These are phyloP conservation scores for Taxawa tesnikishii DNA, from an alignment of 2,329 filamentous ascomycete genomes.

Conservation along the genomic window DNA sequence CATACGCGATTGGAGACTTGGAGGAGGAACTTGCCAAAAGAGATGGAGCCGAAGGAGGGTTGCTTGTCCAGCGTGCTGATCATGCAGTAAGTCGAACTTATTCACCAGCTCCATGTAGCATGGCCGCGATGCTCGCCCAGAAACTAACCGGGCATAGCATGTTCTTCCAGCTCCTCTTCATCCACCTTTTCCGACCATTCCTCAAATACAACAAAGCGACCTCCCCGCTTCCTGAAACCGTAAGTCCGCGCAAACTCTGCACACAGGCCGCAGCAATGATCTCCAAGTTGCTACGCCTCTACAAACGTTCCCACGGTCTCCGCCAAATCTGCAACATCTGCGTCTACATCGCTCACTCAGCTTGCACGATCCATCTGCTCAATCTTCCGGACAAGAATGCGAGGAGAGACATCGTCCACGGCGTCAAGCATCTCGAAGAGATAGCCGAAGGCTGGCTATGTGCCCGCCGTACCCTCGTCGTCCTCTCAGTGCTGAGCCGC, in stretches of 20 bases:
- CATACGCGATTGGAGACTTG: conserved; percentile 84
- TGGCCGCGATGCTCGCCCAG: neutral
- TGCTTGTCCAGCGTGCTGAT: conserved; percentile 72
- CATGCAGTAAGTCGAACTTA: conserved; percentile 61
- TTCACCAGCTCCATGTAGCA: too few relatives aligned
- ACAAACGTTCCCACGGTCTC: conserved; percentile 83
- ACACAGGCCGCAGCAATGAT: conserved; percentile 81
- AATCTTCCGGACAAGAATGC: conserved; percentile 90
- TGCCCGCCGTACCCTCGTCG: conserved; percentile 70
- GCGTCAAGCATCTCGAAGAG: conserved; percentile 83
- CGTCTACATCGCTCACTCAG: conserved; percentile 89
- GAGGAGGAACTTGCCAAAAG: conserved; percentile 70
- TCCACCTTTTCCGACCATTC: conserved; percentile 91
- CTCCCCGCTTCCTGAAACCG: conserved; percentile 73
- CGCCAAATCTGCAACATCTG: conserved; percentile 93
- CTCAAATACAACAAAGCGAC: conserved; percentile 74
- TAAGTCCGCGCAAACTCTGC: conserved; percentile 83
- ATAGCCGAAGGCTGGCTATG: conserved; percentile 93
- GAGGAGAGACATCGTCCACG: conserved; percentile 77
- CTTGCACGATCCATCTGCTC: conserved; percentile 86
- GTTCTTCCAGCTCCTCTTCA: conserved; percentile 93
- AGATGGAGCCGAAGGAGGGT: conserved; percentile 81
- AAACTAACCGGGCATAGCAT: conserved; percentile 48
- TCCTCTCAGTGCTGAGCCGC: conserved; percentile 71
- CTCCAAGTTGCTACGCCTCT: conserved; percentile 86